phyloP scores from a whole-genome alignment of 257 asterid genomes.

The Nicotiana benthamiana region DNA sequence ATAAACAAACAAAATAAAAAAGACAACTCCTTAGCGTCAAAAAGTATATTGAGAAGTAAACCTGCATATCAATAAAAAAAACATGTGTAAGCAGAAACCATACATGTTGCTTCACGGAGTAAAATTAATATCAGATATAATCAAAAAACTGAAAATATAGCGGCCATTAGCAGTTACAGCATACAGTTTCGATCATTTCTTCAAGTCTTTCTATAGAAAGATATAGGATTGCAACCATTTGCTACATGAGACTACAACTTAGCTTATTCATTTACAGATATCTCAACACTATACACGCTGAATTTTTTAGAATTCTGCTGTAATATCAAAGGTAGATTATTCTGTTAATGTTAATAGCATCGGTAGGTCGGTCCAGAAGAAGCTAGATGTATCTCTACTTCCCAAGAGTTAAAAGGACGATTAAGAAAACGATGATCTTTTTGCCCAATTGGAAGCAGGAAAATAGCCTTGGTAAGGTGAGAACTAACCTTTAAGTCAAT shows the following conservation, averaged over 20 bases:
- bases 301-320: background rate
- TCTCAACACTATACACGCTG: background rate
- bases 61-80: slow-evolving; percentile 8
- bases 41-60: slow-evolving; percentile 1
- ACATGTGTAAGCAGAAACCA: background rate
- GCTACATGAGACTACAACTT: background rate
- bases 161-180: background rate
- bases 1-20: background rate
- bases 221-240: background rate
- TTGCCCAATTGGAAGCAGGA: background rate
- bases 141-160: background rate
- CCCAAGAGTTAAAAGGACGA: background rate
- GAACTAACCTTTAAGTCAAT: slow-evolving; percentile 4
- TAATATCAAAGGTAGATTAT: background rate
- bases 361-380: background rate
- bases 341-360: background rate
- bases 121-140: background rate
- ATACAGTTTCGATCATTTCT: background rate
- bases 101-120: background rate
- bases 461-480: background rate
- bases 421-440: background rate
- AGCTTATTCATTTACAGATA: background rate
- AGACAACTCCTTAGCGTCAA: slow-evolving; percentile 5
- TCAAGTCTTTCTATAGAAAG: background rate
- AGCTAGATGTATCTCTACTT: background rate